Evolutionary conservation across 2,329 filamentous ascomycete species (phyloP), one percentile per base, ranked within the genome.

Genomic region (Byssochlamys sp.): DNA sequence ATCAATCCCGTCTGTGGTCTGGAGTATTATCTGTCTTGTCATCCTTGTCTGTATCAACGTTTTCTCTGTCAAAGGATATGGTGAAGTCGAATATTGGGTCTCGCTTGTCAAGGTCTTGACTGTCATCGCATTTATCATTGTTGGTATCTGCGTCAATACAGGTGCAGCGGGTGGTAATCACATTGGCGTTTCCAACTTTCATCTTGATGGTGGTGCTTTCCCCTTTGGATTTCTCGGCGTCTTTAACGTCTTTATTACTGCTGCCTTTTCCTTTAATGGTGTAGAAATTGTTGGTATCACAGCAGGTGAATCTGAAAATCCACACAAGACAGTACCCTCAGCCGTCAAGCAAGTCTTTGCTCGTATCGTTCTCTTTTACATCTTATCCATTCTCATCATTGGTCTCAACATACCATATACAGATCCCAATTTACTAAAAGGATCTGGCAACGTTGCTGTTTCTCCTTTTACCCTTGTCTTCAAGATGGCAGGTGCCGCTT

Each of bases 381-480:
- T 89, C 78, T 69, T 86, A 35, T 82, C 81, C 7, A 87, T 86
- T 31, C 83, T 90, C 67, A 89, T 90, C 75, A 89, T 88, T 59
- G 86, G 88, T 7, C 78, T 92, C 2, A 87, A 87, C 0, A 88
- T 87, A 62, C 87, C 87, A 0, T 84, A 85, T 60, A 83, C 90
- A 62, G 83, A 85, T 0, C 73, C 79, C 2, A 82, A 81, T 0
- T 79, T 91, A 0, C 77, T 88, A 48, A 83, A 82, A 28, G 83
- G 82, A 3, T 71, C 70, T 2, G 84, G 81, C 57, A 82, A 85
- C 58, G 85, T 86, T 0, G 77, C 90, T 27, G 81, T 86, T 71
- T 88, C 84, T 24, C 86, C 87, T 0, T 87, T 90, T 80, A 90
- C 86, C 0, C 82, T 90, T 59, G 86, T 87, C 1, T 82, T 91